These are phyloP conservation scores for Diphasiastrum complanatum DNA, from an alignment of 83 land plant genomes.

Conservation along the genomic window DNA sequence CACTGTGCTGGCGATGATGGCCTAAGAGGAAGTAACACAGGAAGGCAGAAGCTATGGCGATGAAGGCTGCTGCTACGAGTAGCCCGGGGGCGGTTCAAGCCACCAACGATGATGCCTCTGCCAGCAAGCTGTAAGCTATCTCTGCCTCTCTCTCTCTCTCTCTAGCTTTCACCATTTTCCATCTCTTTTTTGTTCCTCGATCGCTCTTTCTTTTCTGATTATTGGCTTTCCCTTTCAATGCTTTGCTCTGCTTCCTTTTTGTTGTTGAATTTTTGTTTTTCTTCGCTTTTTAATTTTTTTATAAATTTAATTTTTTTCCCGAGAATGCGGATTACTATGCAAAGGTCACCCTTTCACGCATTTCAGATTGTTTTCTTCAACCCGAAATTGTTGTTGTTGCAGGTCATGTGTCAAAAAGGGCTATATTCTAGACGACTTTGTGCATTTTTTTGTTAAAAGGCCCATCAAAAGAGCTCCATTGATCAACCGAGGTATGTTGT, in stretches of 20 bases:
- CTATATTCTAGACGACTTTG: conserved; percentile 71
- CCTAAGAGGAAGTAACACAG: no score
- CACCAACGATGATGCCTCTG: conserved; percentile 96
- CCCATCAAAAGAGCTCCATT: conserved; percentile 76
- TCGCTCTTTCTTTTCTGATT: not conserved
- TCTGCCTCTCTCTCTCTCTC: not conserved
- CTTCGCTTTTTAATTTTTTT: not conserved
- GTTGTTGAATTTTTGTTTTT: not conserved
- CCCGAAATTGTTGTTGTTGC: no score
- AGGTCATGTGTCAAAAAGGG: conserved; percentile 94
- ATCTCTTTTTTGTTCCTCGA: not conserved
- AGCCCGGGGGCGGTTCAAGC: conserved; percentile 76
- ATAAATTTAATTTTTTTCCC: no score
- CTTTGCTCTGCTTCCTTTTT: not conserved
- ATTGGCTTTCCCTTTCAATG: not conserved
- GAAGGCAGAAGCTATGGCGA: no score
- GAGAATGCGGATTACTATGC: no score
- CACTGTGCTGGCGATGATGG: no score
- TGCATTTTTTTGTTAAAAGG: conserved; percentile 75
- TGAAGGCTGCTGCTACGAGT: not conserved
- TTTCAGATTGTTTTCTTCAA: no score
- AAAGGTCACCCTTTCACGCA: no score
- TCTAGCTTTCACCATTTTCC: not conserved
- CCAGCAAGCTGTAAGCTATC: conserved; percentile 82
- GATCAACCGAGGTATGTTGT: conserved; percentile 78